phyloP scores from a whole-genome alignment of 257 asterid genomes.

The Capsicum baccatum region DNA sequence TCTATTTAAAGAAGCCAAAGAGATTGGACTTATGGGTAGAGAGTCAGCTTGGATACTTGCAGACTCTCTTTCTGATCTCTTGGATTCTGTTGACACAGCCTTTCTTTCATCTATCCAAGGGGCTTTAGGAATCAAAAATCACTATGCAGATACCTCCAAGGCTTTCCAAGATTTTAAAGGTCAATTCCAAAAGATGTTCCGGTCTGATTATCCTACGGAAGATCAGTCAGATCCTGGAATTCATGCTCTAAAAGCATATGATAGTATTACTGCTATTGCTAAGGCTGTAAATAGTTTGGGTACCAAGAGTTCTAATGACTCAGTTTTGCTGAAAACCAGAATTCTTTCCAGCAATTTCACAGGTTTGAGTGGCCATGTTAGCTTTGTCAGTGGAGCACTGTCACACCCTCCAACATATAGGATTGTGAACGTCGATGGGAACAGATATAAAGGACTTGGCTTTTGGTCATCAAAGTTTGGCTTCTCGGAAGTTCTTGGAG shows the following conservation, averaged over 20 bases:
- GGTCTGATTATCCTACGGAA: constrained; percentile 41
- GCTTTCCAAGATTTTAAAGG: constrained; percentile 36
- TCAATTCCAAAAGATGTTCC: constrained; percentile 35
- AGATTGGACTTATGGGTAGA: constrained; percentile 44
- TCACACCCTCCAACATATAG: constrained; percentile 30
- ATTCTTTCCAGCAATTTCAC: constrained; percentile 41
- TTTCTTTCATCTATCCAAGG: constrained; percentile 43
- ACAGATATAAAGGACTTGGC: constrained; percentile 43
- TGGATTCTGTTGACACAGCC: constrained; percentile 44
- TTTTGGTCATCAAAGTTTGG: constrained; percentile 45
- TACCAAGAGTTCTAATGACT: background rate
- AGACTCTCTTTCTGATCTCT: constrained; percentile 43
- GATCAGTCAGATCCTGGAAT: constrained; percentile 40
- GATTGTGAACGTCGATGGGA: constrained; percentile 48
- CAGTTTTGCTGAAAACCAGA: constrained; percentile 31
- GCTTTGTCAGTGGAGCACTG: constrained; percentile 30
- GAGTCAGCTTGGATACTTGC: constrained; percentile 54
- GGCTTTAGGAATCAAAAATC: constrained; percentile 48
- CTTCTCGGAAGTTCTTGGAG: constrained; percentile 29
- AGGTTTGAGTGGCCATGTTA: constrained; percentile 49
- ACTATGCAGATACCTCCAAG: constrained; percentile 30
- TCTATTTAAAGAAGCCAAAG: constrained; percentile 47
- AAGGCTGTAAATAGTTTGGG: constrained; percentile 29
- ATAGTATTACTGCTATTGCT: constrained; percentile 41
- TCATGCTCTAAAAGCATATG: constrained; percentile 53